Evolutionary conservation across 2,329 filamentous ascomycete species (phyloP).

Genomic region (Aspergillus awamori): DNA sequence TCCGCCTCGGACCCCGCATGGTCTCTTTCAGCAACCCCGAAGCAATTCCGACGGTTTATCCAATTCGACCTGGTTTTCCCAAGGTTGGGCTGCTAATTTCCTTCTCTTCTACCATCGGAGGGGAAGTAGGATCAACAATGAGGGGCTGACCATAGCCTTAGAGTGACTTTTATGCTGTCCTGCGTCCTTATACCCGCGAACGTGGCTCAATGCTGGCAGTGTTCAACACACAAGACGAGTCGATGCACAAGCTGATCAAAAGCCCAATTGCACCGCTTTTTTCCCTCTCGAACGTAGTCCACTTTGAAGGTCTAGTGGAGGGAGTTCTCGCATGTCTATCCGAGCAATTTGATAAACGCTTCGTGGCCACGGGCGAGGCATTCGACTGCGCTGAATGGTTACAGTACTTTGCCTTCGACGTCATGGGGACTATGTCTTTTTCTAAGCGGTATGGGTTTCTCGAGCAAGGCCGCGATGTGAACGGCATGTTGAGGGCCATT

Average conservation of each 20-base stretch:
- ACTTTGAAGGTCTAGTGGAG: constrained; percentile 15
- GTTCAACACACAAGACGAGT: constrained; percentile 36
- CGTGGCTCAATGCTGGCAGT: constrained; percentile 23
- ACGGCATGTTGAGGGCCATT: constrained; percentile 25
- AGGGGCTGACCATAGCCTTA: background rate
- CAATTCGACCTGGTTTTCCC: constrained; percentile 15
- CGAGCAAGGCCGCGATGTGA: constrained; percentile 31
- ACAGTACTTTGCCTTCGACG: constrained; percentile 40
- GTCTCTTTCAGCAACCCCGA: constrained; percentile 32
- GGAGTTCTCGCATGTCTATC: constrained; percentile 24
- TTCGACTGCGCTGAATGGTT: constrained; percentile 34
- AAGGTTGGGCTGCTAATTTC: constrained; percentile 15
- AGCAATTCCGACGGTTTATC: constrained; percentile 28
- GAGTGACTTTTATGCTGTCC: constrained; percentile 32
- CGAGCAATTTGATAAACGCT: constrained; percentile 25
- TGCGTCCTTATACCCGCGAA: background rate
- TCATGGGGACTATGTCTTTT: constrained; percentile 36
- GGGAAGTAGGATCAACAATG: background rate
- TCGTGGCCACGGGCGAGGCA: background rate
- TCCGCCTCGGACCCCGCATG: constrained; percentile 35
- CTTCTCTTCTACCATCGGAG: background rate
- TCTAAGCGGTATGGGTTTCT: constrained; percentile 35
- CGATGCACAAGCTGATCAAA: constrained; percentile 25
- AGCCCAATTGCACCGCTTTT: constrained; percentile 16
- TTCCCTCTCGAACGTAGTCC: constrained; percentile 9